phyloP scores from a whole-genome alignment of 345 rosid species.

The Eucalyptus cloeziana region DNA sequence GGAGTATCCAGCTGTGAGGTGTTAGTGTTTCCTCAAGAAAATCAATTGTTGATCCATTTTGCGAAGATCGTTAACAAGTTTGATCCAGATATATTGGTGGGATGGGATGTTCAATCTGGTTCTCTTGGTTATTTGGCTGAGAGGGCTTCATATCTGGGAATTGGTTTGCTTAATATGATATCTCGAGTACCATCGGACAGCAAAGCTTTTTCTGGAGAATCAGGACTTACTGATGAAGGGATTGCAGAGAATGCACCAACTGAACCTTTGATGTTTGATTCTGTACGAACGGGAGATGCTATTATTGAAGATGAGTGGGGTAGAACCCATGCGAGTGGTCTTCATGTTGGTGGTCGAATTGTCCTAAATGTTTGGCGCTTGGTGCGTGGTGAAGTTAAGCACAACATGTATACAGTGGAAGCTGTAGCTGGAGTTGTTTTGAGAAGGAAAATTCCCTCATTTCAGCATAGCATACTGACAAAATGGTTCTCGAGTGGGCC shows the following conservation, averaged over 20 bases:
- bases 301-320: conserved; percentile 94
- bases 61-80: conserved; percentile 31
- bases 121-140: conserved; percentile 95
- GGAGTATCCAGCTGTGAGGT: conserved; percentile 59
- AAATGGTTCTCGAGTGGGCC: conserved; percentile 81
- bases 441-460: conserved; percentile 67
- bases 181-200: conserved; percentile 58
- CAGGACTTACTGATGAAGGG: conserved; percentile 20
- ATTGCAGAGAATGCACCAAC: conserved; percentile 10
- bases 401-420: conserved; percentile 69
- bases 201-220: conserved; percentile 8
- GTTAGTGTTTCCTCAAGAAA: conserved; percentile 51
- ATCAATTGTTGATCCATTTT: conserved; percentile 42
- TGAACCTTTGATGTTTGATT: conserved; percentile 28
- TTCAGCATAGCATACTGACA: conserved; percentile 48
- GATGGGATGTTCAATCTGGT: conserved; percentile 93
- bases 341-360: conserved; percentile 93
- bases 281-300: conserved; percentile 33
- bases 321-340: conserved; percentile 93
- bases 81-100: conserved; percentile 83
- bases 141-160: conserved; percentile 88
- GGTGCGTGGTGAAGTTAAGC: conserved; percentile 84
- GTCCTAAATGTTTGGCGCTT: conserved; percentile 87
- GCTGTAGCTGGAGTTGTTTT: conserved; percentile 81
- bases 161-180: conserved; percentile 64